Conservation (phyloP, 768 basidiomycete genomes). For the Rhizopogon sp. region DNA sequence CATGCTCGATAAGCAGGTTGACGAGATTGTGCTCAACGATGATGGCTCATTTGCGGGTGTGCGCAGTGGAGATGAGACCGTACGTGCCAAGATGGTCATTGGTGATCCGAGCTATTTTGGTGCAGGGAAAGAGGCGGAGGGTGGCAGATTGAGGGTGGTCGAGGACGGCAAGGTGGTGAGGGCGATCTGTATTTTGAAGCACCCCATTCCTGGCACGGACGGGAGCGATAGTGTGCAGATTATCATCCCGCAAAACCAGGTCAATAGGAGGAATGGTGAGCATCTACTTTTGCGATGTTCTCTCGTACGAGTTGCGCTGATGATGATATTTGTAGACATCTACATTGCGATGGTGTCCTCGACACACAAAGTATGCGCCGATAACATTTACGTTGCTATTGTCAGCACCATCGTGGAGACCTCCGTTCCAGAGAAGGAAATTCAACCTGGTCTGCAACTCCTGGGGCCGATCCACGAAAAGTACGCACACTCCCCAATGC, state of each 20-base stretch:
- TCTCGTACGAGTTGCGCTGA: constrained; percentile 2
- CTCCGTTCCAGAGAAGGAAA: constrained; percentile 84
- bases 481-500: constrained; percentile 38
- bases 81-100: constrained; percentile 96
- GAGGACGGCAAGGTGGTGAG: constrained; percentile 94
- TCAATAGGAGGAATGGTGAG: constrained; percentile 85
- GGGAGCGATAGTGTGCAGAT: constrained; percentile 94
- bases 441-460: constrained; percentile 85
- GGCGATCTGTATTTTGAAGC: constrained; percentile 97
- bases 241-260: constrained; percentile 98
- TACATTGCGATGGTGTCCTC: constrained; percentile 98
- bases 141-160: constrained; percentile 80
- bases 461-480: constrained; percentile 93
- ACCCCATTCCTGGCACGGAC: constrained; percentile 96
- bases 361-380: constrained; percentile 96
- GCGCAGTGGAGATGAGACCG: constrained; percentile 82
- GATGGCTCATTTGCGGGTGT: constrained; percentile 93
- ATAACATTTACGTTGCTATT: constrained; percentile 93
- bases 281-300: constrained; percentile 2
- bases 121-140: constrained; percentile 55
- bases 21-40: constrained; percentile 81
- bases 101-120: constrained; percentile 98
- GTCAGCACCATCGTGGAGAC: constrained; percentile 99
- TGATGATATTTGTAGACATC: constrained; percentile 62
- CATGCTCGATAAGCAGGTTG: constrained; percentile 96